Conservation (phyloP, 768 basidiomycete genomes). For the Mrakia frigida region DNA sequence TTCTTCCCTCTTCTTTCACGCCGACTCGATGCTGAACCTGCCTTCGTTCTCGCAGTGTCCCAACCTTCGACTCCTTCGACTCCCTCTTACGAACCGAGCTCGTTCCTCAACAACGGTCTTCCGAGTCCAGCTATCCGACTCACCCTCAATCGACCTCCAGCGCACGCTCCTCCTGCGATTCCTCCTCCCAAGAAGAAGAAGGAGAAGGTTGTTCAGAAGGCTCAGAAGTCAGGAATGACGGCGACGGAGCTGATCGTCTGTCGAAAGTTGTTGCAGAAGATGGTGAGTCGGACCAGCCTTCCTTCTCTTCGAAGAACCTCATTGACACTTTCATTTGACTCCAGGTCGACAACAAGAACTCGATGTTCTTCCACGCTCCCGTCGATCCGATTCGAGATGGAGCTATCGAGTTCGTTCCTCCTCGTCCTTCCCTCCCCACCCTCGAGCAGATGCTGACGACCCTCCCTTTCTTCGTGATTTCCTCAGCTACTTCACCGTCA, state of each 20-base stretch:
- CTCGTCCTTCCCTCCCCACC: slow-evolving; percentile 21
- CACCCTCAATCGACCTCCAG: slow-evolving; percentile 10
- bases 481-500: slow-evolving; percentile 76
- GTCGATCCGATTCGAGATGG: slow-evolving; percentile 94
- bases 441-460: slow-evolving; percentile 16
- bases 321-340: background rate
- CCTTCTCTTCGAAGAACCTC: background rate
- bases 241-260: slow-evolving; percentile 55
- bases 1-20: background rate
- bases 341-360: slow-evolving; percentile 57
- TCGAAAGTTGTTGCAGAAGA: slow-evolving; percentile 23
- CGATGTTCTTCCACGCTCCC: slow-evolving; percentile 70
- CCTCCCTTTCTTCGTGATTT: slow-evolving; percentile 1
- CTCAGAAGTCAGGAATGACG: slow-evolving; percentile 70
- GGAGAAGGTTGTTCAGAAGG: slow-evolving; percentile 58
- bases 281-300: slow-evolving; percentile 4
- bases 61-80: slow-evolving; percentile 14
- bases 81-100: background rate
- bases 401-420: slow-evolving; percentile 67
- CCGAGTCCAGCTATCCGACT: background rate
- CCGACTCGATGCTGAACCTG: background rate
- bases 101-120: background rate
- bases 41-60: background rate
- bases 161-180: slow-evolving; percentile 21
- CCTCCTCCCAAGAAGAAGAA: slow-evolving; percentile 37